Conservation (phyloP, 352 stramenopile species). For the Globisporangium takayamanum region DNA sequence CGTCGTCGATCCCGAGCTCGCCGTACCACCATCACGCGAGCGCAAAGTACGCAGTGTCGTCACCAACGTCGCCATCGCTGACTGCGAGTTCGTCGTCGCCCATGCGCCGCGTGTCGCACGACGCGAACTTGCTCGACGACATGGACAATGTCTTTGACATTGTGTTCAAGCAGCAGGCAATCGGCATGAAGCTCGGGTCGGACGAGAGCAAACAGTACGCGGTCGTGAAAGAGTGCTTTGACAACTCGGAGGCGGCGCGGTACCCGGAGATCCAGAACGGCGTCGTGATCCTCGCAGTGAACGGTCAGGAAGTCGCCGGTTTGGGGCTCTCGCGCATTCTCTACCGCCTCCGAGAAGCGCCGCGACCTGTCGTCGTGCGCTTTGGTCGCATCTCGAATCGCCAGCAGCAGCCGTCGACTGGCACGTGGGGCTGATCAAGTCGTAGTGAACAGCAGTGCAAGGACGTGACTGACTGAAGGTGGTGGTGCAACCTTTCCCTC, state of each 20-base stretch:
- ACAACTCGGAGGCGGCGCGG: slow-evolving; percentile 58
- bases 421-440: slow-evolving; percentile 29
- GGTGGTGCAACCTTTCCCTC: no score
- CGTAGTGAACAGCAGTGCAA: neutral
- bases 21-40: slow-evolving; percentile 7
- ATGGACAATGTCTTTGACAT: slow-evolving; percentile 82
- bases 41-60: slow-evolving; percentile 3
- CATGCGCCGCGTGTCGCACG: slow-evolving; percentile 12
- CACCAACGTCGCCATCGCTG: slow-evolving; percentile 15
- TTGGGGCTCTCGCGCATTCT: slow-evolving; percentile 68
- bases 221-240: slow-evolving; percentile 80
- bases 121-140: slow-evolving; percentile 34
- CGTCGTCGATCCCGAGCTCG: slow-evolving; percentile 11
- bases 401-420: slow-evolving; percentile 22
- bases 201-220: slow-evolving; percentile 69
- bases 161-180: slow-evolving; percentile 82
- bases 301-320: slow-evolving; percentile 68
- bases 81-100: slow-evolving; percentile 21
- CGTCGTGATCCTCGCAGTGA: slow-evolving; percentile 78
- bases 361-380: slow-evolving; percentile 73
- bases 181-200: slow-evolving; percentile 74
- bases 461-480: neutral
- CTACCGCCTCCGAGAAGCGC: slow-evolving; percentile 68
- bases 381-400: slow-evolving; percentile 57
- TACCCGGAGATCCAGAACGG: slow-evolving; percentile 78